These are phyloP conservation scores for Aphanomyces astaci DNA, from an alignment of 352 stramenopile genomes.

Conservation along the genomic window DNA sequence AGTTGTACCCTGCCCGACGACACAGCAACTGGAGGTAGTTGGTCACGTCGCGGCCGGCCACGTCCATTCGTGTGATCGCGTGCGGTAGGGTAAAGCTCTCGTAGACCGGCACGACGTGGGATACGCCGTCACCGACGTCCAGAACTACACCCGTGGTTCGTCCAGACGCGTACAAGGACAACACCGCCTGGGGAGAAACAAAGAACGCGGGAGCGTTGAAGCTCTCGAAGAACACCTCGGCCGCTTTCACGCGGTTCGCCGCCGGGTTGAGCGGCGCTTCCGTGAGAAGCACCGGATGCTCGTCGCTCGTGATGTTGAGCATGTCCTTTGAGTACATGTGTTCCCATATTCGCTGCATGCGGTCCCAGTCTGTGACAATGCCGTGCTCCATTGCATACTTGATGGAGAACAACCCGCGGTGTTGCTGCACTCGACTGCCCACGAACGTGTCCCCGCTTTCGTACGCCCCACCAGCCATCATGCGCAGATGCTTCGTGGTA, in stretches of 20 bases:
- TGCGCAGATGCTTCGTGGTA: conserved; percentile 65
- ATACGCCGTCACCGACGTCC: conserved; percentile 83
- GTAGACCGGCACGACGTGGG: conserved; percentile 81
- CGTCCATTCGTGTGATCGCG: conserved; percentile 71
- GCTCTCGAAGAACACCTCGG: conserved; percentile 81
- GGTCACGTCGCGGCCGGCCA: conserved; percentile 81
- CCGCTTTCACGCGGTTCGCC: conserved; percentile 63
- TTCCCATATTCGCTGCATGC: conserved; percentile 85
- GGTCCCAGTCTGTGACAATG: conserved; percentile 75
- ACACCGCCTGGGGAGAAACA: conserved; percentile 73
- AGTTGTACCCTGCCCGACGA: conserved; percentile 70
- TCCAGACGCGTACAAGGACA: conserved; percentile 84
- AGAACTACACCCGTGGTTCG: conserved; percentile 81
- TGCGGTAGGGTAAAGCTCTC: conserved; percentile 76
- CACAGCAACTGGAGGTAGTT: conserved; percentile 67
- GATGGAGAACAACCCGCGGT: conserved; percentile 74
- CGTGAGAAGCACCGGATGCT: conserved; percentile 77
- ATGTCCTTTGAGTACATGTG: conserved; percentile 86
- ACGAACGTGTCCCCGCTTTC: conserved; percentile 65
- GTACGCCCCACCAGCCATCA: conserved; percentile 78
- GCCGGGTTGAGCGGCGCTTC: conserved; percentile 73
- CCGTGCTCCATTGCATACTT: conserved; percentile 84
- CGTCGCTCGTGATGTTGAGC: conserved; percentile 79
- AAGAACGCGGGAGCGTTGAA: conserved; percentile 84
- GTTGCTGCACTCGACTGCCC: conserved; percentile 65